A percentile compares a stretch with the other conserved stretches of the same genome.
Evolutionary conservation across 2,329 filamentous ascomycete species (phyloP).

Genomic region (Canariomyces notabilis): DNA sequence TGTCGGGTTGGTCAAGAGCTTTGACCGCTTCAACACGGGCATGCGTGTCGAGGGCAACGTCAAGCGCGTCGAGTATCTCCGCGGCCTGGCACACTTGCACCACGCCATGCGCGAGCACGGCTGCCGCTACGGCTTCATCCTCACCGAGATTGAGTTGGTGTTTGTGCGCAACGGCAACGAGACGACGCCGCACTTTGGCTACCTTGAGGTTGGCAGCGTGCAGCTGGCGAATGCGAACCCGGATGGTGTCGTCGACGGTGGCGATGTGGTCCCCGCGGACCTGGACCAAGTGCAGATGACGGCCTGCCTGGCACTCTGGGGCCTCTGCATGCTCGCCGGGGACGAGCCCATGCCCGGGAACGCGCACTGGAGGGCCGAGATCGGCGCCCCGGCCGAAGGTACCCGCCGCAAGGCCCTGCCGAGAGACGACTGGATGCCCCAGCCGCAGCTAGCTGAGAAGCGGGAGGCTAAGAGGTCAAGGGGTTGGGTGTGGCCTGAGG

Average conservation of each 20-base stretch:
- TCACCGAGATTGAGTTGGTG: conserved; percentile 92
- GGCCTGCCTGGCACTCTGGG: conserved; percentile 71
- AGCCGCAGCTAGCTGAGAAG: conserved; percentile 69
- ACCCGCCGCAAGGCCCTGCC: conserved; percentile 64
- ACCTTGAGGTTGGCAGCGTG: conserved; percentile 66
- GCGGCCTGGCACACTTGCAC: conserved; percentile 79
- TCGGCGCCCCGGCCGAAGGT: conserved; percentile 68
- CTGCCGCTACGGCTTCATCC: conserved; percentile 91
- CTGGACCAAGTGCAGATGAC: conserved; percentile 49
- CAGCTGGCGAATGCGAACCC: conserved; percentile 43
- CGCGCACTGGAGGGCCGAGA: conserved; percentile 61
- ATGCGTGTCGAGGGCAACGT: conserved; percentile 84
- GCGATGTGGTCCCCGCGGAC: background rate
- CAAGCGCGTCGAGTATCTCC: conserved; percentile 83
- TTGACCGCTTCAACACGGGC: conserved; percentile 90
- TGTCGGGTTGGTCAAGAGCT: conserved; percentile 75
- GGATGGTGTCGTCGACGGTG: conserved; percentile 19
- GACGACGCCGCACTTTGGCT: conserved; percentile 77
- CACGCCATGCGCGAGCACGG: conserved; percentile 89
- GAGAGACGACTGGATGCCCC: conserved; percentile 73
- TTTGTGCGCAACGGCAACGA: conserved; percentile 76
- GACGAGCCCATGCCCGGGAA: conserved; percentile 41
- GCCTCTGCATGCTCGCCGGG: conserved; percentile 51
- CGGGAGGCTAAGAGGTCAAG: conserved; percentile 66
- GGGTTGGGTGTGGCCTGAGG: conserved; percentile 73